Percentiles rank a stretch among this genome's conserved stretches.
phyloP scores from a whole-genome alignment of 2,329 filamentous ascomycete genomes.

The Cladosporium oxysporum region DNA sequence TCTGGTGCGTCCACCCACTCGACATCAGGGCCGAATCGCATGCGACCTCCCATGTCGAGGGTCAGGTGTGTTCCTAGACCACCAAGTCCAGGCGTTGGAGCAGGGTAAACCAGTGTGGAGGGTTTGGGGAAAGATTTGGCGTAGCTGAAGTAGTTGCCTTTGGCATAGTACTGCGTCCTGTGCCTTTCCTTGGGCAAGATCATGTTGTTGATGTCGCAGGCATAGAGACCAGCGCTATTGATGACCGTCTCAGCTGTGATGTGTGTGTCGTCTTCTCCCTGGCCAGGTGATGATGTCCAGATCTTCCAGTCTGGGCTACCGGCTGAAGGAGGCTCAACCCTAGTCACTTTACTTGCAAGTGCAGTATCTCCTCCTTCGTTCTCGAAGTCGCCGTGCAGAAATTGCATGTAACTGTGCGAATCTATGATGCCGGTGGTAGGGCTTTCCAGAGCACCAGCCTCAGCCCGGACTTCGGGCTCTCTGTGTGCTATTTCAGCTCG shows the following conservation, averaged over 20 bases:
- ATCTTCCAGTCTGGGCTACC: constrained; percentile 71
- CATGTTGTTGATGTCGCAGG: constrained; percentile 78
- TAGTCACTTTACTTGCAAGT: constrained; percentile 65
- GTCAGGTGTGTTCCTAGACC: constrained; percentile 93
- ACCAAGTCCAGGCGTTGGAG: constrained; percentile 75
- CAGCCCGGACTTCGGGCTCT: constrained; percentile 76
- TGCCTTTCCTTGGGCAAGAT: constrained; percentile 63
- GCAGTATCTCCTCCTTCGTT: constrained; percentile 74
- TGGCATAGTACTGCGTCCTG: constrained; percentile 74
- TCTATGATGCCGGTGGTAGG: constrained; percentile 89
- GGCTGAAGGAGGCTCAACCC: constrained; percentile 52
- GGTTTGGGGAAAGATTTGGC: constrained; percentile 64
- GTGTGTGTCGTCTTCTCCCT: constrained; percentile 41
- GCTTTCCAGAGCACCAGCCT: constrained; percentile 75
- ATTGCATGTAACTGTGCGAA: constrained; percentile 80
- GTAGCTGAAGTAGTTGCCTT: constrained; percentile 95
- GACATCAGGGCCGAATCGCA: constrained; percentile 92
- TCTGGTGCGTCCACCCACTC: constrained; percentile 79
- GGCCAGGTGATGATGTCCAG: constrained; percentile 43
- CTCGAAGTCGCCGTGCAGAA: constrained; percentile 74
- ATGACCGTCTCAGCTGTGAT: constrained; percentile 77
- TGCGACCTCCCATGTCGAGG: constrained; percentile 77
- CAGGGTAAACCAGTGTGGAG: constrained; percentile 80
- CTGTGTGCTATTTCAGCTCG: constrained; percentile 60
- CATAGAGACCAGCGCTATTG: constrained; percentile 82